phyloP scores from a whole-genome alignment of 179 eudicot genomes.

The Beta corolliflora region DNA sequence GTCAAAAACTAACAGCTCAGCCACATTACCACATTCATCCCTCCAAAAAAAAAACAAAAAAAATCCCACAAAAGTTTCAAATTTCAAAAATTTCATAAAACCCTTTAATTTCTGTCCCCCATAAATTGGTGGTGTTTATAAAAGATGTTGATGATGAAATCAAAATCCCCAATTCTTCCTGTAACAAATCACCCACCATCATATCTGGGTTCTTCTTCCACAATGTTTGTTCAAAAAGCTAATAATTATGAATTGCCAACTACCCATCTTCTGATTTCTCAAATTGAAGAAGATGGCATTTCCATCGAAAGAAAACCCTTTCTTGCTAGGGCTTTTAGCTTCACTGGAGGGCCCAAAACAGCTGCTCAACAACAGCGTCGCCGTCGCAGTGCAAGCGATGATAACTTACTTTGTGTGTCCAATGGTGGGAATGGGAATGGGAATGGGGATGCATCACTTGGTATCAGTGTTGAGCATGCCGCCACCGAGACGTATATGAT shows the following conservation, averaged over 20 bases:
- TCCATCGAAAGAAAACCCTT: conserved; percentile 42
- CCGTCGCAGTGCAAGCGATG: conserved; percentile 46
- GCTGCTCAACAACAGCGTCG: conserved; percentile 41
- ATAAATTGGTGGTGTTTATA: background rate
- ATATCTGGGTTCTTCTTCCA: conserved; percentile 14
- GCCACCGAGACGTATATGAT: conserved; percentile 75
- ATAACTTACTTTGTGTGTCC: conserved; percentile 27
- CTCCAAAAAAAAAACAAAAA: background rate
- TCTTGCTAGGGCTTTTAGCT: conserved; percentile 50
- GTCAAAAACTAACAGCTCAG: background rate
- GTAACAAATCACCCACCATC: conserved; percentile 26
- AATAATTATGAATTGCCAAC: conserved; percentile 29
- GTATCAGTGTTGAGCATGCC: conserved; percentile 60
- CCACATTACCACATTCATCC: background rate
- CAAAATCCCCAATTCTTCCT: conserved; percentile 40
- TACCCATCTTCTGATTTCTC: conserved; percentile 23
- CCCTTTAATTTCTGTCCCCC: no score
- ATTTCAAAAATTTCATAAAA: background rate
- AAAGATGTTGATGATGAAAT: conserved; percentile 21
- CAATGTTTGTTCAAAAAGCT: conserved; percentile 28
- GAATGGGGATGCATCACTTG: conserved; percentile 31
- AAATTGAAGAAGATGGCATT: conserved; percentile 22
- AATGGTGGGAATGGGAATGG: conserved; percentile 27
- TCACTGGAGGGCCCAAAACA: conserved; percentile 1
- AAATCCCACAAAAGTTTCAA: background rate